These are phyloP conservation scores for Scheffersomyces coipomensis DNA, from an alignment of 805 yeast species.

Conservation along the genomic window DNA sequence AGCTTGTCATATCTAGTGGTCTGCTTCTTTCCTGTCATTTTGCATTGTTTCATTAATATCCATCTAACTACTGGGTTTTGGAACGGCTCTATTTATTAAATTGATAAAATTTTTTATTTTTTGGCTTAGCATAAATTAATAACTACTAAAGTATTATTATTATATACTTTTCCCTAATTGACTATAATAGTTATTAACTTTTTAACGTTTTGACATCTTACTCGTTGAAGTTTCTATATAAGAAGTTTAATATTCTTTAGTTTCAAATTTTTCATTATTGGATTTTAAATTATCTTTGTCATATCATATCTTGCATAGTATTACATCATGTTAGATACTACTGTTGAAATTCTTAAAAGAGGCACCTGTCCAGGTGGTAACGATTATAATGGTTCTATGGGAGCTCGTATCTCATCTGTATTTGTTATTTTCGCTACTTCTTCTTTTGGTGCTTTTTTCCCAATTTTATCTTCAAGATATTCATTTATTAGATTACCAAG, in stretches of 20 bases:
- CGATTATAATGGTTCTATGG: slow-evolving; percentile 46
- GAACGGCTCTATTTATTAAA: no score
- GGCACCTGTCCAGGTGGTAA: slow-evolving; percentile 39
- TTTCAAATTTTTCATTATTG: background rate
- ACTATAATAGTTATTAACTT: no score
- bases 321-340: background rate
- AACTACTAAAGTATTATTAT: no score
- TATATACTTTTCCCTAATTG: no score
- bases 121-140: no score
- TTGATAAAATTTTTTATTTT: no score
- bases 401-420: slow-evolving; percentile 58
- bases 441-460: slow-evolving; percentile 58
- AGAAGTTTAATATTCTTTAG: background rate
- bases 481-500: slow-evolving; percentile 59
- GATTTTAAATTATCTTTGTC: background rate
- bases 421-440: slow-evolving; percentile 60
- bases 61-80: no score
- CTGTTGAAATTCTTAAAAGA: slow-evolving; percentile 12
- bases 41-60: no score
- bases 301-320: no score
- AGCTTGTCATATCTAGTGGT: no score
- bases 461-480: slow-evolving; percentile 57
- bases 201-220: no score
- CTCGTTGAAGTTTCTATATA: background rate
- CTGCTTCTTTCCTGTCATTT: no score